phyloP scores from a whole-genome alignment of 805 yeast genomes.

The Priceomyces medius region DNA sequence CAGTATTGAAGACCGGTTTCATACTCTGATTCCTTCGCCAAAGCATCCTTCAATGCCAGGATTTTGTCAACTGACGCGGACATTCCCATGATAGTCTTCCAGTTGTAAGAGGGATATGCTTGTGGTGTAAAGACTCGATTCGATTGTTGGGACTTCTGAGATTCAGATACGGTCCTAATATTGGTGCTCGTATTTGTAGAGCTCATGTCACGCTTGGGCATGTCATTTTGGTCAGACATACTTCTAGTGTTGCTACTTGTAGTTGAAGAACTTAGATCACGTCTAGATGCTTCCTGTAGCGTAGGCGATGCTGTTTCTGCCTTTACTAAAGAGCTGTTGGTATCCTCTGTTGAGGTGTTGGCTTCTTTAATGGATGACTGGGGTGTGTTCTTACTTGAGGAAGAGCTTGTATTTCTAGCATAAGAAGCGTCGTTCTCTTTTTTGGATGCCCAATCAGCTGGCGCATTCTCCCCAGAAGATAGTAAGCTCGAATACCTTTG shows the following conservation, averaged over 20 bases:
- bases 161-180: not conserved
- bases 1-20: constrained; percentile 62
- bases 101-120: constrained; percentile 35
- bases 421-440: not conserved
- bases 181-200: not conserved
- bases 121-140: constrained; percentile 4
- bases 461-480: constrained; percentile 5
- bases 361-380: not conserved
- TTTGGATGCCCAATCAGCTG: not conserved
- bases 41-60: constrained; percentile 41
- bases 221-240: constrained; percentile 2
- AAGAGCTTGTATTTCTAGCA: not conserved
- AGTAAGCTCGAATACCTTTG: constrained; percentile 29
- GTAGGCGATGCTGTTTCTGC: not conserved
- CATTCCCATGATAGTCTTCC: constrained; percentile 40
- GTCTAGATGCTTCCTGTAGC: not conserved
- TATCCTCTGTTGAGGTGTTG: not conserved
- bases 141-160: constrained; percentile 1
- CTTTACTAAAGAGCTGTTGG: no score
- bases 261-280: not conserved
- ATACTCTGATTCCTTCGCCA: constrained; percentile 39
- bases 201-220: not conserved
- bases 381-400: not conserved
- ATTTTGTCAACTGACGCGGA: constrained; percentile 45
- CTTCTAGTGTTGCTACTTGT: not conserved